Conservation (phyloP, 495 filamentous ascomycete genomes). For the Bombardia bombarda region DNA sequence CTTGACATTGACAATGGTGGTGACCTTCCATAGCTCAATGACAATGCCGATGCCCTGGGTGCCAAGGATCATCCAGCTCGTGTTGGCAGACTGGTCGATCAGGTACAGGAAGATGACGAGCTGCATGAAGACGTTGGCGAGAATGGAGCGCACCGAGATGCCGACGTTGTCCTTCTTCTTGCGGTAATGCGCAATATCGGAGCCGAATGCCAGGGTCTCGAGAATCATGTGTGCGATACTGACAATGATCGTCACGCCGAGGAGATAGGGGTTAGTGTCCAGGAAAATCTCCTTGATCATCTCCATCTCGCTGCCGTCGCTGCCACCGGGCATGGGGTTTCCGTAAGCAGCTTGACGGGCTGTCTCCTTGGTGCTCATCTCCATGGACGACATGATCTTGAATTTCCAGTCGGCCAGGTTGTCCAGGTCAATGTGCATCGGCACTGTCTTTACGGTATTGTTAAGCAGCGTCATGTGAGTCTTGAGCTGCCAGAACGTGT, state of each 20-base stretch:
- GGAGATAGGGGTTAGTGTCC: constrained; percentile 88
- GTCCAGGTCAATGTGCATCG: constrained; percentile 75
- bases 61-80: constrained; percentile 97
- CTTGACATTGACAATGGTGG: constrained; percentile 90
- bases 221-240: constrained; percentile 89
- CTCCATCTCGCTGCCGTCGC: constrained; percentile 68
- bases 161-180: constrained; percentile 99
- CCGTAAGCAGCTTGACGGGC: constrained; percentile 61
- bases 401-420: constrained; percentile 90
- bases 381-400: constrained; percentile 70
- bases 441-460: constrained; percentile 76
- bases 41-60: constrained; percentile 89
- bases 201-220: constrained; percentile 94
- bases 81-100: constrained; percentile 95
- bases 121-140: constrained; percentile 98
- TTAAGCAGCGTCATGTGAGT: constrained; percentile 89
- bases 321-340: constrained; percentile 49
- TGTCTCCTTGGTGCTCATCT: constrained; percentile 77
- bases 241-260: constrained; percentile 76
- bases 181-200: constrained; percentile 93
- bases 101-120: constrained; percentile 92
- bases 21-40: constrained; percentile 96
- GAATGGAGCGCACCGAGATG: constrained; percentile 88
- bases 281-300: constrained; percentile 90
- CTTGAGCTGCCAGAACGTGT: constrained; percentile 94